Evolutionary conservation across 176 grass and related monocot species (phyloP).

Genomic region (Elymus sibiricus): DNA sequence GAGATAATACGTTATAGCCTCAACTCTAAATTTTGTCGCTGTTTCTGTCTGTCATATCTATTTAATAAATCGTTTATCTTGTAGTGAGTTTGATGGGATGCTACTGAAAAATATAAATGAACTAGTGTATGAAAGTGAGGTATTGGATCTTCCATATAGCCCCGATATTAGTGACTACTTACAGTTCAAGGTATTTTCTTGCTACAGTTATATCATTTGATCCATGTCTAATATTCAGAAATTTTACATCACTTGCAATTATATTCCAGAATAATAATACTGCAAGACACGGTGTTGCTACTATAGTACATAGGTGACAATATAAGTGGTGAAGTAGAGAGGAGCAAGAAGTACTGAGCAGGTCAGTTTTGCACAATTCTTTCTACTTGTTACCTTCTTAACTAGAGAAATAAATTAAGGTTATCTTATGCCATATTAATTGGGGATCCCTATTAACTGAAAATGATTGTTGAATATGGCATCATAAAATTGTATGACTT

Average conservation of each 20-base stretch:
- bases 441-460: background rate
- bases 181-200: background rate
- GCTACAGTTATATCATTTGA: background rate
- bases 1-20: too few species aligned
- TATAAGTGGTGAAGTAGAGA: background rate
- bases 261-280: background rate
- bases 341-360: background rate
- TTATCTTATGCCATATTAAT: background rate
- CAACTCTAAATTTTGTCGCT: background rate
- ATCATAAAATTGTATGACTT: background rate
- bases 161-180: slow-evolving; percentile 10
- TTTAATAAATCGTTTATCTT: background rate
- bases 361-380: background rate
- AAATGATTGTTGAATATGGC: background rate
- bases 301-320: too few species aligned
- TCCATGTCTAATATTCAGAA: background rate
- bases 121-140: slow-evolving; percentile 5
- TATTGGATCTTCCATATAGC: background rate
- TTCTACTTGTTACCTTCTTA: background rate
- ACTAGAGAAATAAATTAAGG: background rate
- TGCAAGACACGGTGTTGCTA: background rate
- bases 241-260: background rate
- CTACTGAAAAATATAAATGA: background rate
- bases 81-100: background rate
- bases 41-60: background rate